Evolutionary conservation across 768 basidiomycete genomes (phyloP).

Genomic region (Fomitopsis serialis): DNA sequence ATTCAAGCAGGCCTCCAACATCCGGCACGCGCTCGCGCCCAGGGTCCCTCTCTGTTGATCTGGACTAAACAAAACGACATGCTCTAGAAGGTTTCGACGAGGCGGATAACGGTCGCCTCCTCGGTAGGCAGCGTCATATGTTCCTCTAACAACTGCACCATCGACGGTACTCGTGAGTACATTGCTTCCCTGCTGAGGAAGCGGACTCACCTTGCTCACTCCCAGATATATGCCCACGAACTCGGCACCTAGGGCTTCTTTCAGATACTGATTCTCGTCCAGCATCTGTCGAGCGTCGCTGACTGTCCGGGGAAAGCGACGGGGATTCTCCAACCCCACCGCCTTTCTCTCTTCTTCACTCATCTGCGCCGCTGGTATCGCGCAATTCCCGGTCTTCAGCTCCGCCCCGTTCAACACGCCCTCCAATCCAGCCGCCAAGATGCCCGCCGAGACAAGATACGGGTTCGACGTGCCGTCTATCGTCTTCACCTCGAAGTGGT

Average conservation of each 20-base stretch:
- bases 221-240: conserved; percentile 41
- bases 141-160: background rate
- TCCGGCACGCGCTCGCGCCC: conserved; percentile 4
- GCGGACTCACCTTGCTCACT: conserved; percentile 31
- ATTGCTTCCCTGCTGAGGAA: background rate
- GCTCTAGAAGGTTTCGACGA: background rate
- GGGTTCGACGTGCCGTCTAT: conserved; percentile 64
- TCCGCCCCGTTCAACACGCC: conserved; percentile 38
- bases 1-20: conserved; percentile 22
- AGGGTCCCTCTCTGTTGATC: background rate
- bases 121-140: background rate
- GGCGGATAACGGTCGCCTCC: background rate
- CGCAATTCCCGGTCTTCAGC: conserved; percentile 27
- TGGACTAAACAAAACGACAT: background rate
- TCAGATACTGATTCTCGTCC: conserved; percentile 31
- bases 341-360: conserved; percentile 31
- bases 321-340: conserved; percentile 34
- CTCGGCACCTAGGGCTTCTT: conserved; percentile 39
- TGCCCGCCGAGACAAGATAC: conserved; percentile 50
- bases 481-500: conserved; percentile 59
- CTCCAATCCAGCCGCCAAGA: conserved; percentile 48
- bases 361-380: conserved; percentile 34
- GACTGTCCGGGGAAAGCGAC: conserved; percentile 35
- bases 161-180: background rate
- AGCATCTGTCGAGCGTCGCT: conserved; percentile 42